Evolutionary conservation across 495 filamentous ascomycete genomes (phyloP).

Genomic region (Neurospora discreta): DNA sequence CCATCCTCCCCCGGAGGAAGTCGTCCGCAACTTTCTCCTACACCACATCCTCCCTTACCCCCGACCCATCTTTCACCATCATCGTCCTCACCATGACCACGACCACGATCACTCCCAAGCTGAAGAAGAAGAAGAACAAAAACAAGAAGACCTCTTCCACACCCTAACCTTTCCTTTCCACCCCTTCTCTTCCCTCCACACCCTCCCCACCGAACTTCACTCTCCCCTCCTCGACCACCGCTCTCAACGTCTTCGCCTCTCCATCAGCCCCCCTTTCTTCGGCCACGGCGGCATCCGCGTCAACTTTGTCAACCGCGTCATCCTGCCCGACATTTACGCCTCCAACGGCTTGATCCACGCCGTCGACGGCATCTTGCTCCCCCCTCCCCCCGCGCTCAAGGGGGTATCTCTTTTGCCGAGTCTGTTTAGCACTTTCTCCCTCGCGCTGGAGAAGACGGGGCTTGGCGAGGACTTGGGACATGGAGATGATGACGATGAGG

Average conservation of each 20-base stretch:
- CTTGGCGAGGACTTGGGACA: slow-evolving; percentile 27
- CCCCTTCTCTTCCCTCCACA: slow-evolving; percentile 49
- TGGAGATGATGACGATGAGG: not conserved
- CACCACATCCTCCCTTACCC: not conserved
- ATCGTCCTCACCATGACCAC: not conserved
- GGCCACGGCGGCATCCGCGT: slow-evolving; percentile 41
- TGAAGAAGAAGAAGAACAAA: slow-evolving; percentile 52
- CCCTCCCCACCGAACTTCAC: slow-evolving; percentile 56
- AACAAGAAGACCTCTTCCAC: slow-evolving; percentile 49
- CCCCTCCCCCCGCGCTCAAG: slow-evolving; percentile 49
- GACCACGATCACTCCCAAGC: slow-evolving; percentile 12
- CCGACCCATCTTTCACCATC: not conserved
- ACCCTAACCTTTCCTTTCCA: slow-evolving; percentile 62
- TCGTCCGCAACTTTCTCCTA: not conserved
- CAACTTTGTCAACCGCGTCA: slow-evolving; percentile 61
- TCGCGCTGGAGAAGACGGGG: slow-evolving; percentile 60
- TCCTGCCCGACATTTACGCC: slow-evolving; percentile 49
- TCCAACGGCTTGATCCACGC: slow-evolving; percentile 76
- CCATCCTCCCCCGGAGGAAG: slow-evolving; percentile 5
- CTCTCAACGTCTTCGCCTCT: slow-evolving; percentile 57
- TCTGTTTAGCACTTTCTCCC: slow-evolving; percentile 64
- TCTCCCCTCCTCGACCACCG: slow-evolving; percentile 40
- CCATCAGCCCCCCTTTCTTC: slow-evolving; percentile 33
- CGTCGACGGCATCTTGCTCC: slow-evolving; percentile 58
- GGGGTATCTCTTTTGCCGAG: slow-evolving; percentile 57